A percentile compares a stretch with the other conserved stretches of the same genome.
Conservation (phyloP, 2,329 filamentous ascomycete species). For the Pseudogymnoascus sp. region DNA sequence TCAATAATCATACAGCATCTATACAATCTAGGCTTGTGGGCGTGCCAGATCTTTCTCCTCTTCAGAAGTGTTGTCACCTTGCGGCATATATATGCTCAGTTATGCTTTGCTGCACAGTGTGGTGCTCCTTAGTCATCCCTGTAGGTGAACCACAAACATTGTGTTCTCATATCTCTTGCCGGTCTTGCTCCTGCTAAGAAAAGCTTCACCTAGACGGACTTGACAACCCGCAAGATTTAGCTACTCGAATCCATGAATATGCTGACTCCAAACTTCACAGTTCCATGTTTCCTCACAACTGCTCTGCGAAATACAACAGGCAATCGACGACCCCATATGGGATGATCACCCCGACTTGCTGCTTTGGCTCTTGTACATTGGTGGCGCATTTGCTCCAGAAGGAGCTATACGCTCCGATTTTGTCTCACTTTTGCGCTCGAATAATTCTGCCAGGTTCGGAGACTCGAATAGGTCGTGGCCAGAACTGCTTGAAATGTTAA, state of each 20-base stretch:
- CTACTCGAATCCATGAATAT: background rate
- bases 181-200: background rate
- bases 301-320: constrained; percentile 27
- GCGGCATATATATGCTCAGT: constrained; percentile 35
- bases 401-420: constrained; percentile 27
- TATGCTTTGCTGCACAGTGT: constrained; percentile 34
- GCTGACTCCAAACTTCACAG: constrained; percentile 19
- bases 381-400: constrained; percentile 30
- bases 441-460: constrained; percentile 15
- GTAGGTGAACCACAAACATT: constrained; percentile 25
- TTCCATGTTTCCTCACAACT: constrained; percentile 27
- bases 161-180: constrained; percentile 1
- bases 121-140: constrained; percentile 32
- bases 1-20: constrained; percentile 35
- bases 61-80: constrained; percentile 30
- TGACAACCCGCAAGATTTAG: background rate
- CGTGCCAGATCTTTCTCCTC: constrained; percentile 18
- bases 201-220: background rate
- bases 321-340: constrained; percentile 26
- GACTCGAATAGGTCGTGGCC: constrained; percentile 26
- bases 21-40: constrained; percentile 33
- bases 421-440: constrained; percentile 19
- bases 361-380: constrained; percentile 31
- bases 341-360: constrained; percentile 28
- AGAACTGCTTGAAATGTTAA: constrained; percentile 26